These are phyloP conservation scores for Aspergillus pseudoterreus DNA, from an alignment of 2,329 filamentous ascomycete genomes.

Conservation along the genomic window DNA sequence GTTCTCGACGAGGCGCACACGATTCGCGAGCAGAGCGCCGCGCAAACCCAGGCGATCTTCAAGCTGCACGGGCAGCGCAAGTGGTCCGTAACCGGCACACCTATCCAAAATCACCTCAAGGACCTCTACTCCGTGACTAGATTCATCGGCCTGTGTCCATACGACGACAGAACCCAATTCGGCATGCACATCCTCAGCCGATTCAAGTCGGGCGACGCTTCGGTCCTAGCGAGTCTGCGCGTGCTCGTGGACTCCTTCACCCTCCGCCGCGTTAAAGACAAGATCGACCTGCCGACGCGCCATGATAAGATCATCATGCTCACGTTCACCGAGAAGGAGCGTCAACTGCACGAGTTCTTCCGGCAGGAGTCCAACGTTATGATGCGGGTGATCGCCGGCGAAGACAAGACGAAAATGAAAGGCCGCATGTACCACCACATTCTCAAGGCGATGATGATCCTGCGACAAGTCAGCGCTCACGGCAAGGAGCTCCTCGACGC, in stretches of 20 bases:
- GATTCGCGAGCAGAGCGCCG: constrained; percentile 79
- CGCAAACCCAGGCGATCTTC: constrained; percentile 81
- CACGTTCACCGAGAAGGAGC: constrained; percentile 72
- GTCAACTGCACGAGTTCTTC: constrained; percentile 77
- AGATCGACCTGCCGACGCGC: constrained; percentile 74
- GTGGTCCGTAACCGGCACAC: constrained; percentile 97
- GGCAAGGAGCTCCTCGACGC: constrained; percentile 86
- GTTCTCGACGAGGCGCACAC: constrained; percentile 93
- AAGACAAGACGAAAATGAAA: constrained; percentile 64
- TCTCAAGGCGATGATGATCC: constrained; percentile 80
- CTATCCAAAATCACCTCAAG: constrained; percentile 88
- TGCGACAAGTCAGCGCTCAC: constrained; percentile 88
- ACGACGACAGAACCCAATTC: constrained; percentile 74
- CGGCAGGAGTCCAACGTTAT: constrained; percentile 75
- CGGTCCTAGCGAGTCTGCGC: constrained; percentile 75
- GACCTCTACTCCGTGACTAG: constrained; percentile 83
- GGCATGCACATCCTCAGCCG: constrained; percentile 75
- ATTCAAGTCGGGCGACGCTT: constrained; percentile 81
- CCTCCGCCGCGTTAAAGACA: constrained; percentile 84
- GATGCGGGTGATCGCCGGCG: constrained; percentile 68
- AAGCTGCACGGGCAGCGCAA: constrained; percentile 73
- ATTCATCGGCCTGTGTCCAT: constrained; percentile 80
- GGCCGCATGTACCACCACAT: constrained; percentile 93
- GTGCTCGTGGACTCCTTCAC: constrained; percentile 94
- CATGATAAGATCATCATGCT: constrained; percentile 70